A percentile compares a stretch with the other conserved stretches of the same genome.
These are phyloP conservation scores for Astrephomene gubernaculifera DNA, from an alignment of 139 green algal genomes.

Conservation along the genomic window DNA sequence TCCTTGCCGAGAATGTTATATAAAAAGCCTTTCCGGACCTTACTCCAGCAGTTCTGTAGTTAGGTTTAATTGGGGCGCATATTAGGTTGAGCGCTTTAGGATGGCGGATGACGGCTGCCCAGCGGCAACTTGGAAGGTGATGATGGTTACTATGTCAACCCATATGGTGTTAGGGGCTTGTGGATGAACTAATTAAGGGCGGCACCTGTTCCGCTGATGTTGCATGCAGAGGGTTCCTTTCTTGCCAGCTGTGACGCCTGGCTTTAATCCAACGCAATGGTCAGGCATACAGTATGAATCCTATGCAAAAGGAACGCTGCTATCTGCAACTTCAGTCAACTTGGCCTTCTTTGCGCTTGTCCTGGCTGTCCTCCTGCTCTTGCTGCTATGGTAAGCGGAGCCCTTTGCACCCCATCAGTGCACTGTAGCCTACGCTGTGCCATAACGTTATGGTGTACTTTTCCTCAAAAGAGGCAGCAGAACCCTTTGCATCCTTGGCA, in stretches of 20 bases:
- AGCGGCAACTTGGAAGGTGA: background rate
- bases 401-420: background rate
- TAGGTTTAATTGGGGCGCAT: background rate
- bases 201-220: too few species aligned
- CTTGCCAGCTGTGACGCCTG: background rate
- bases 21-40: too few species aligned
- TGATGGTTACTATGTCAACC: background rate
- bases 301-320: background rate
- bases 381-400: conserved; percentile 12
- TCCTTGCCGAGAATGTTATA: too few species aligned
- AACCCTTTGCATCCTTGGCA: background rate
- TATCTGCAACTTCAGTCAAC: background rate
- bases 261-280: conserved; percentile 15
- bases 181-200: too few species aligned
- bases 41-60: conserved; percentile 3
- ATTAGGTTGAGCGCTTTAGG: too few species aligned
- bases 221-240: conserved; percentile 36
- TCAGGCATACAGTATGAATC: background rate
- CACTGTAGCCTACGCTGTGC: background rate
- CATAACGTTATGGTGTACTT: too few species aligned
- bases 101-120: too few species aligned
- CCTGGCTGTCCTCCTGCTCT: background rate
- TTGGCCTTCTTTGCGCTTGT: background rate
- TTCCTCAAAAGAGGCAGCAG: background rate
- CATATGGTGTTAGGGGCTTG: too few species aligned